Conservation (phyloP, 768 basidiomycete genomes). For the Tulasnella sp. region DNA sequence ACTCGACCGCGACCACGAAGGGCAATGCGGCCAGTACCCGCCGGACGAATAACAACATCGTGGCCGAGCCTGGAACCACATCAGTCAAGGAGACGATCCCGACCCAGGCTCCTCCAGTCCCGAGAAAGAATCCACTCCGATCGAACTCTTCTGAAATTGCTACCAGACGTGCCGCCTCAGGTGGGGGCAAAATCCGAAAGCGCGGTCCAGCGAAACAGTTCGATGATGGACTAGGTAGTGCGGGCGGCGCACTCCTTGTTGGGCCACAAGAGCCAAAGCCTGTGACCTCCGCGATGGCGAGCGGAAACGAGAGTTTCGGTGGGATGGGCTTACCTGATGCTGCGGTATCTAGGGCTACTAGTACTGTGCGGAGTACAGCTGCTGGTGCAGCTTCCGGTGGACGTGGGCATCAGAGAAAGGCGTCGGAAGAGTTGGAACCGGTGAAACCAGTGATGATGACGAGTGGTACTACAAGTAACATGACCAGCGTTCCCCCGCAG, state of each 20-base stretch:
- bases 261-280: background rate
- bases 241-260: slow-evolving; percentile 1
- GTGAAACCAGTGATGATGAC: too few relatives aligned
- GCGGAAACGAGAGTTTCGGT: slow-evolving; percentile 2
- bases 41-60: background rate
- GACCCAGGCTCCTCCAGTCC: background rate
- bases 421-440: too few relatives aligned
- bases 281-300: background rate
- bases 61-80: background rate
- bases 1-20: slow-evolving; percentile 2
- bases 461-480: background rate
- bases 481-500: background rate
- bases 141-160: background rate
- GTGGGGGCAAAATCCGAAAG: slow-evolving; percentile 1
- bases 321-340: background rate
- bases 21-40: background rate
- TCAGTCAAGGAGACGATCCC: background rate
- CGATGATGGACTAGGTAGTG: slow-evolving; percentile 10
- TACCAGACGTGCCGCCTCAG: background rate
- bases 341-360: background rate
- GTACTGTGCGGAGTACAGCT: slow-evolving; percentile 4
- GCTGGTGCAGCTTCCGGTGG: background rate
- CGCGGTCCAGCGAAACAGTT: slow-evolving; percentile 5
- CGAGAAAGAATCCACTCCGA: background rate
- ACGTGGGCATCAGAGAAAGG: background rate